Base-by-base conservation (phyloP, 805 yeast species). In the Saturnispora diversa region DNA sequence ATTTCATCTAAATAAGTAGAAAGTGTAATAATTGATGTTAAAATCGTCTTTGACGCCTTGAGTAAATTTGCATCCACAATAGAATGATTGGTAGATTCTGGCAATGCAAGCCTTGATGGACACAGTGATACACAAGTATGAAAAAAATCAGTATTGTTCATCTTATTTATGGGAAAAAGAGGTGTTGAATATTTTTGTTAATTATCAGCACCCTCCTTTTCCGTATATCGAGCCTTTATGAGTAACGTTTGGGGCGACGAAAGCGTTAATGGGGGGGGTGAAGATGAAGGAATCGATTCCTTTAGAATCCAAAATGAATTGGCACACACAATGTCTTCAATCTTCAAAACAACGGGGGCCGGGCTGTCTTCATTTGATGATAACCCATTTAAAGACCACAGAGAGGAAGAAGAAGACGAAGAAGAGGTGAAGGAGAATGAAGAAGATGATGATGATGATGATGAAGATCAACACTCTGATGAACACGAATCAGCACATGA, bases 1-100 rank as follows among this genome's bases (percentile, higher is more conserved):
- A 66, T 51, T 19, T 58, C 63, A 3, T 45, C 42, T 4, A 65
- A 12, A 15, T 43, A 30, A 4, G 17, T 10, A 10, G 19, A 17
- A 9, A 46, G 22, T 15, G 43, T 23, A 5, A 8, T 6, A 9
- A 46, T 35, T 6, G 43, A 34, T 17, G 27, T 26, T 16, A 31
- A 26, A 15, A 46, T 38, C 3, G 9, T 25, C 5, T 19, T 32
- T 12, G 42, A 39, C n/a, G 16, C 37, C 4, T 10, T 13, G 16
- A 31, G 15, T 13, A 39, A 39, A 17, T 39, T 22, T 16, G 31
- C 7, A 28, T 37, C 40, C 11, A 37, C 28, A 23, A n/a, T n/a
- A 22, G 27, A 21, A 10, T 11, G 12, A 4, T 10, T 12, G 6
- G 26, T 13, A 15, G n/a, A 10, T 22, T 21, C 12, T 27, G 22